Conservation (phyloP, 2,329 filamentous ascomycete species). For the Hymenotorrendiella dingleyae region DNA sequence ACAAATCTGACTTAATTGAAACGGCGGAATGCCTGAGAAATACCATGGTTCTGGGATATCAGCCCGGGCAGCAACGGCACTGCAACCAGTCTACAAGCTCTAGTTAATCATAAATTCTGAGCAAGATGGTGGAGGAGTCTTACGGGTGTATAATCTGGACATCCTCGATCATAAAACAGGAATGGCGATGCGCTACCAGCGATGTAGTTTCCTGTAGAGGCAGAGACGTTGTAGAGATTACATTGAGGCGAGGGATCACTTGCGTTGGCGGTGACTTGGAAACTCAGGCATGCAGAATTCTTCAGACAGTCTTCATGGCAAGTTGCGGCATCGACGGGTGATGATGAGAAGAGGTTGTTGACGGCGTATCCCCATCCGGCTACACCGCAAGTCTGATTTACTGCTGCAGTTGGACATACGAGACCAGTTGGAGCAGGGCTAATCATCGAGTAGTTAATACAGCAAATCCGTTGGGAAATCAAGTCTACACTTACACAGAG, state of each 20-base stretch:
- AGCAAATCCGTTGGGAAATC: too few relatives aligned
- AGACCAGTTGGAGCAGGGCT: not conserved
- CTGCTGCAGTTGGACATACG: slow-evolving; percentile 10
- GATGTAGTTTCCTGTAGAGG: slow-evolving; percentile 7
- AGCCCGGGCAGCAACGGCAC: not conserved
- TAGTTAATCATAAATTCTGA: not conserved
- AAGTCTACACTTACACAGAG: too few relatives aligned
- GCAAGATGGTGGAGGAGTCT: not conserved
- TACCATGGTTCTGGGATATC: slow-evolving; percentile 1
- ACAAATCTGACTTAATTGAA: slow-evolving; percentile 1
- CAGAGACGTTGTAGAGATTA: slow-evolving; percentile 12
- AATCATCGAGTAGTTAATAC: too few relatives aligned
- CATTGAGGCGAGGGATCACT: slow-evolving; percentile 9
- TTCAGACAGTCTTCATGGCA: slow-evolving; percentile 17
- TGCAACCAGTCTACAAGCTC: not conserved
- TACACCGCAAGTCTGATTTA: slow-evolving; percentile 8
- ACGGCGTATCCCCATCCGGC: slow-evolving; percentile 15
- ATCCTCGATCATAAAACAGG: slow-evolving; percentile 13
- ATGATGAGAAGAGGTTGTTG: slow-evolving; percentile 15
- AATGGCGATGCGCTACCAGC: slow-evolving; percentile 9
- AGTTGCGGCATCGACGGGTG: slow-evolving; percentile 4
- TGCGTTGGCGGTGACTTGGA: slow-evolving; percentile 10
- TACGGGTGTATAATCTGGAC: slow-evolving; percentile 12
- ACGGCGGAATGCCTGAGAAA: not conserved
- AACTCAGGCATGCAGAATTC: slow-evolving; percentile 11